Percentiles rank a stretch among this genome's conserved stretches.
These are phyloP conservation scores for Aegilops longissima DNA, from an alignment of 176 grass and related monocot species.

Conservation along the genomic window DNA sequence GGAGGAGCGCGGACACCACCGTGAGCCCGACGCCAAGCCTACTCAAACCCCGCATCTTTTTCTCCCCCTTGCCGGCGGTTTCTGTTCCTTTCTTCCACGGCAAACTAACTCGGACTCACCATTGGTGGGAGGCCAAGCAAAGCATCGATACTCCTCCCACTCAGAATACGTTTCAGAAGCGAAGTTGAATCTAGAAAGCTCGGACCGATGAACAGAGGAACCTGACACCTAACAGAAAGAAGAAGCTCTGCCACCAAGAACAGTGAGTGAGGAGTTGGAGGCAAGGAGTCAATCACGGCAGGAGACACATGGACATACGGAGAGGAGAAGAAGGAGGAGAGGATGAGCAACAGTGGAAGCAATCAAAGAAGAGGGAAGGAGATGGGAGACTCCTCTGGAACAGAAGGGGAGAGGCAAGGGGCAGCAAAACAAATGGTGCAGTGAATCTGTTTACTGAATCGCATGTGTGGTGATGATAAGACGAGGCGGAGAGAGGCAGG, in stretches of 20 bases:
- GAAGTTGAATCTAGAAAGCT: background rate
- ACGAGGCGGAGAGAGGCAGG: background rate
- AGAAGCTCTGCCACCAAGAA: conserved; percentile 20
- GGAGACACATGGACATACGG: background rate
- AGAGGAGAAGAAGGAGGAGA: background rate
- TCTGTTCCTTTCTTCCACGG: background rate
- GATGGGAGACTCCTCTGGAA: background rate
- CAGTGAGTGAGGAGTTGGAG: conserved; percentile 3
- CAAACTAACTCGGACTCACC: conserved; percentile 28
- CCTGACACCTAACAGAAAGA: conserved; percentile 21
- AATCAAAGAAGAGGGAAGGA: conserved; percentile 37
- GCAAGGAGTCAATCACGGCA: background rate
- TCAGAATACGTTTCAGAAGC: background rate
- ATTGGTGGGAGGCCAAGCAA: conserved; percentile 10
- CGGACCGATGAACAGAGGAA: conserved; percentile 4
- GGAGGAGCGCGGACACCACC: conserved; percentile 62
- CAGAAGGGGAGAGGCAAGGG: no score
- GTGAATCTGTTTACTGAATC: conserved; percentile 3
- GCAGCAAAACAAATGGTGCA: conserved; percentile 42
- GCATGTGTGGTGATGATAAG: conserved; percentile 26
- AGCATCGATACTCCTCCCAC: background rate
- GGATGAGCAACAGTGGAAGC: conserved; percentile 24
- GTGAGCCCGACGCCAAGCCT: conserved; percentile 59
- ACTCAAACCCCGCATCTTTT: conserved; percentile 62
- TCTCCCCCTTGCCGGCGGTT: background rate